Conservation (phyloP, 2,329 filamentous ascomycete species). For the Pseudofabraea citricarpa region DNA sequence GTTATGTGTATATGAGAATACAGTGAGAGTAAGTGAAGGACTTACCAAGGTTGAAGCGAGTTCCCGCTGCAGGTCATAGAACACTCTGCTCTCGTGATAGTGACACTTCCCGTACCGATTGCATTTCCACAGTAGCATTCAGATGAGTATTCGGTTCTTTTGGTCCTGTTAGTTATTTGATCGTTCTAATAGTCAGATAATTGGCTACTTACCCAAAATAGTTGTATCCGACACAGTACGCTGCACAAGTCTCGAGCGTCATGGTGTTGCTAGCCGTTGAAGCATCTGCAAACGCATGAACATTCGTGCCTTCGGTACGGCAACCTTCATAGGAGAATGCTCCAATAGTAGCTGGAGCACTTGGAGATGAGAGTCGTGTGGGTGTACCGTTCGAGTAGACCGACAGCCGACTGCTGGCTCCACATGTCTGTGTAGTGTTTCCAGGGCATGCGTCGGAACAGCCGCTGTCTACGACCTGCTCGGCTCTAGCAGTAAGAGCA, state of each 20-base stretch:
- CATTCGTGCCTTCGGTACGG: slow-evolving; percentile 23
- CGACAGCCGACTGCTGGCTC: neutral
- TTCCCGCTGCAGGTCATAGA: slow-evolving; percentile 13
- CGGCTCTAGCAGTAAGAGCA: neutral
- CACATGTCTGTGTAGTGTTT: neutral
- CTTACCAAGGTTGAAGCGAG: slow-evolving; percentile 11
- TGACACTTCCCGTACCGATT: slow-evolving; percentile 6
- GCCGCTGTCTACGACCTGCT: neutral
- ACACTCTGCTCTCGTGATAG: slow-evolving; percentile 8
- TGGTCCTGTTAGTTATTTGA: too few relatives aligned
- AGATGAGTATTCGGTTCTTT: slow-evolving; percentile 10
- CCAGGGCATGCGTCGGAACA: neutral
- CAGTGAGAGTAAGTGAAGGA: too few relatives aligned
- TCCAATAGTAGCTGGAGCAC: neutral
- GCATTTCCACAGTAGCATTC: slow-evolving; percentile 16
- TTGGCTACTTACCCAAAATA: too few relatives aligned
- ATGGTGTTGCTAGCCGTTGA: slow-evolving; percentile 15
- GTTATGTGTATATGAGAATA: too few relatives aligned
- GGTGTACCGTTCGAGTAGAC: neutral
- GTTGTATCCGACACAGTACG: slow-evolving; percentile 13
- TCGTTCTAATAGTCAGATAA: too few relatives aligned
- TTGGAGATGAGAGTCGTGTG: neutral
- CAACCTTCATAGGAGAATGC: slow-evolving; percentile 29
- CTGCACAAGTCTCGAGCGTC: slow-evolving; percentile 20
- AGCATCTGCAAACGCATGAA: slow-evolving; percentile 17